These are phyloP conservation scores for Ciborinia camelliae DNA, from an alignment of 2,329 filamentous ascomycete genomes.

Conservation along the genomic window DNA sequence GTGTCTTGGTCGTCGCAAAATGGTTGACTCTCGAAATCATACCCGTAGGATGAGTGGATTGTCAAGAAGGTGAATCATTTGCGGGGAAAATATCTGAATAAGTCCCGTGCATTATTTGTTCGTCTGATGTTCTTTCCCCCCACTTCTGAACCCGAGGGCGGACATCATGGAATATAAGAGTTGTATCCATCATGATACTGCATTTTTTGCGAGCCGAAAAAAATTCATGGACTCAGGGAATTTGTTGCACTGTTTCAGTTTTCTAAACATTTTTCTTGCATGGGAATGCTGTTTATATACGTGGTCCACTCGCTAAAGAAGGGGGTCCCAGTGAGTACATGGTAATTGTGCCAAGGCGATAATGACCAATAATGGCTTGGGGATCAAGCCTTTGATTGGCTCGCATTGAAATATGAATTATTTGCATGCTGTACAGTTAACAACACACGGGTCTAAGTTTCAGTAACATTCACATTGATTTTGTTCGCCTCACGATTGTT, in stretches of 20 bases:
- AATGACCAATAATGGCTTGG: neutral
- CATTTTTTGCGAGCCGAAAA: constrained; percentile 2
- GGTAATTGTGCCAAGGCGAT: constrained; percentile 4
- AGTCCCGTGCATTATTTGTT: constrained; percentile 15
- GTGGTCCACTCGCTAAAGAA: constrained; percentile 19
- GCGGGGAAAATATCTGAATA: constrained; percentile 15
- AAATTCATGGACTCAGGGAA: neutral
- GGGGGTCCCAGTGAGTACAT: neutral
- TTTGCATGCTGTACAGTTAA: constrained; percentile 7
- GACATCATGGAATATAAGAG: constrained; percentile 5
- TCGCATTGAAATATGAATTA: neutral
- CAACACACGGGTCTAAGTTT: constrained; percentile 6
- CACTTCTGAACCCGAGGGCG: neutral
- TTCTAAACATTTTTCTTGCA: constrained; percentile 1
- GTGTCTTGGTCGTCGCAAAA: neutral
- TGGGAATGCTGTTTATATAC: constrained; percentile 16
- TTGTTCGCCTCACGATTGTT: neutral
- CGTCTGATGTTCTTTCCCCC: constrained; percentile 11
- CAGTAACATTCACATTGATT: neutral
- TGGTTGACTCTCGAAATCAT: constrained; percentile 13
- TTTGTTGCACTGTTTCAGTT: constrained; percentile 6
- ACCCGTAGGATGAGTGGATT: neutral
- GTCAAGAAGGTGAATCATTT: constrained; percentile 14
- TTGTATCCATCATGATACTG: neutral
- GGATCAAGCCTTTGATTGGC: neutral